These are phyloP conservation scores for Fusarium siculi DNA, from an alignment of 2,329 filamentous ascomycete species.

Conservation along the genomic window DNA sequence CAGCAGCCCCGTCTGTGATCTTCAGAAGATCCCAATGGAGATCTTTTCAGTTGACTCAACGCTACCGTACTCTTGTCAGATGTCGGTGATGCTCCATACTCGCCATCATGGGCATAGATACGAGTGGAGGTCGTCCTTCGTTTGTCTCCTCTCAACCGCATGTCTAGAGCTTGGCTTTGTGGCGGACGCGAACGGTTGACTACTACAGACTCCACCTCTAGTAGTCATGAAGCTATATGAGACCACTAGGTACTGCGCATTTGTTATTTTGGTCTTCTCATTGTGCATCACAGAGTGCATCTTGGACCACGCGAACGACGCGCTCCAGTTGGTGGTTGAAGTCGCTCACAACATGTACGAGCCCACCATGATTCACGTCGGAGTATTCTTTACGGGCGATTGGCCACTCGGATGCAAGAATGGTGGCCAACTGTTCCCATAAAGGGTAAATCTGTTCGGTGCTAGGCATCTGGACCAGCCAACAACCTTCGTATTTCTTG, in stretches of 20 bases:
- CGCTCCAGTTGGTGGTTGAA: constrained; percentile 37
- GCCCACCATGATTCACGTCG: constrained; percentile 30
- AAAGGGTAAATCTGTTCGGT: constrained; percentile 34
- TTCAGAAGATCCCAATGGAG: constrained; percentile 31
- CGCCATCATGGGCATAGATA: not conserved
- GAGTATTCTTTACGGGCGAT: constrained; percentile 9
- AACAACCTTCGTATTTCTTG: constrained; percentile 39
- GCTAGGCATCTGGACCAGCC: constrained; percentile 24
- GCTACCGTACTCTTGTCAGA: not conserved
- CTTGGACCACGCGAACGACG: constrained; percentile 20
- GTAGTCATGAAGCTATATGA: constrained; percentile 23
- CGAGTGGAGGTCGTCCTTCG: constrained; percentile 10
- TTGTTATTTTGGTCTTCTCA: constrained; percentile 27
- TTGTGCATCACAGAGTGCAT: constrained; percentile 27
- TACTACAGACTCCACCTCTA: constrained; percentile 20
- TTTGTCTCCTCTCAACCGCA: constrained; percentile 15
- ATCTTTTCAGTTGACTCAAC: not conserved
- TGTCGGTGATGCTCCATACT: constrained; percentile 12
- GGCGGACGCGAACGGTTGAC: constrained; percentile 35
- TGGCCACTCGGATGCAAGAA: constrained; percentile 35
- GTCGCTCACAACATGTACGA: constrained; percentile 28
- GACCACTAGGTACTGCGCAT: constrained; percentile 21
- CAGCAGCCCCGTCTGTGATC: constrained; percentile 12
- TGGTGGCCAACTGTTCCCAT: constrained; percentile 30
- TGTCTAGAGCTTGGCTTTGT: constrained; percentile 31